These are phyloP conservation scores for Quercus aquifolioides DNA, from an alignment of 306 rosid genomes.

Conservation along the genomic window DNA sequence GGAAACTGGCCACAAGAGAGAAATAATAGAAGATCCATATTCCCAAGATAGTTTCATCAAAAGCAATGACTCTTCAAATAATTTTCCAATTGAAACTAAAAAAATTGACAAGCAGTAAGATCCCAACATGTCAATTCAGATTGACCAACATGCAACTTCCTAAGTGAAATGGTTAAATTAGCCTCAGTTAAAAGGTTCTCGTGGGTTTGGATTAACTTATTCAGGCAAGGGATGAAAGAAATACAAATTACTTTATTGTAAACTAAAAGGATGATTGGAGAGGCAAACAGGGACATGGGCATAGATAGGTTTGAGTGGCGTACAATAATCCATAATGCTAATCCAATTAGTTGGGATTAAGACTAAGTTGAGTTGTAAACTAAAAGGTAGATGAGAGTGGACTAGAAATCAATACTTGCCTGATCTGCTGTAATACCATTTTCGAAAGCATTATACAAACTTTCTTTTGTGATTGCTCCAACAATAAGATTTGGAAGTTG, in stretches of 20 bases:
- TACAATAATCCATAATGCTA: not conserved
- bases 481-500: conserved; percentile 98
- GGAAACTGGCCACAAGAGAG: too few relatives aligned
- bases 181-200: not conserved
- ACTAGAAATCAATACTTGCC: conserved; percentile 34
- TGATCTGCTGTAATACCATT: conserved; percentile 85
- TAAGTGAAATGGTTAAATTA: not conserved
- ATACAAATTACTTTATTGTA: not conserved
- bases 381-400: not conserved
- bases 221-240: not conserved
- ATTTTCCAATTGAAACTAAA: too few relatives aligned
- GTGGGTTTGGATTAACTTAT: not conserved
- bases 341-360: not conserved
- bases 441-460: conserved; percentile 88
- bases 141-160: not conserved
- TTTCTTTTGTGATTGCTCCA: conserved; percentile 94
- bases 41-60: not conserved
- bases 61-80: too few relatives aligned
- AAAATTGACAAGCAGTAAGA: not conserved
- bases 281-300: not conserved
- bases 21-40: not conserved
- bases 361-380: not conserved
- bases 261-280: not conserved
- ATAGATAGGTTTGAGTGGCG: not conserved
- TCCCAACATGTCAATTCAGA: not conserved